phyloP scores from a whole-genome alignment of 257 asterid species.

The Nicotiana noctiflora region DNA sequence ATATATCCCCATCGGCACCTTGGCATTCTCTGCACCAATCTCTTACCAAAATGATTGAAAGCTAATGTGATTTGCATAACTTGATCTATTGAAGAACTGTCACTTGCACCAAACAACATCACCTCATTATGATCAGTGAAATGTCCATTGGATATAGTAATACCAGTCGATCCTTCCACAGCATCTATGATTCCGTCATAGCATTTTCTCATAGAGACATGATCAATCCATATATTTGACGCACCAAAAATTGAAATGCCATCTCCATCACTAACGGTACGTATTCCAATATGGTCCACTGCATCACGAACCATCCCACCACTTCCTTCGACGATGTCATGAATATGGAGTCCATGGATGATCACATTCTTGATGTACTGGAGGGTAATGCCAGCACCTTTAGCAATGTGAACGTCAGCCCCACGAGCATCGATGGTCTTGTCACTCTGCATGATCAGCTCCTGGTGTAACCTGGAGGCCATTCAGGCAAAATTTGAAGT shows the following conservation, averaged over 20 bases:
- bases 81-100: conserved; percentile 24
- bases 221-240: conserved; percentile 58
- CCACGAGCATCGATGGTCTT: conserved; percentile 77
- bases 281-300: conserved; percentile 34
- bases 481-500: background rate
- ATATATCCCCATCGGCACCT: conserved; percentile 48
- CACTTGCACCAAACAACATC: conserved; percentile 59
- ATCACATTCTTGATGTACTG: conserved; percentile 43
- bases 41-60: conserved; percentile 65
- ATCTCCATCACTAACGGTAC: conserved; percentile 55
- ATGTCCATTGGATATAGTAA: conserved; percentile 57
- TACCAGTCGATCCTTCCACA: conserved; percentile 43
- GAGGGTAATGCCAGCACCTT: conserved; percentile 53
- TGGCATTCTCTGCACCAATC: conserved; percentile 75
- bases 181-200: conserved; percentile 50
- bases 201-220: conserved; percentile 43
- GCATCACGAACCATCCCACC: conserved; percentile 57
- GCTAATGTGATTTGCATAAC: conserved; percentile 62
- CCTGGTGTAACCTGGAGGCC: conserved; percentile 31
- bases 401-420: conserved; percentile 34
- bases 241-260: conserved; percentile 53
- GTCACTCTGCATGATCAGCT: conserved; percentile 42
- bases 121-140: conserved; percentile 58
- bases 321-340: conserved; percentile 23
- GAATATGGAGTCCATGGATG: conserved; percentile 43